phyloP scores from a whole-genome alignment of 2,329 filamentous ascomycete genomes.

The Alternaria postmessia region DNA sequence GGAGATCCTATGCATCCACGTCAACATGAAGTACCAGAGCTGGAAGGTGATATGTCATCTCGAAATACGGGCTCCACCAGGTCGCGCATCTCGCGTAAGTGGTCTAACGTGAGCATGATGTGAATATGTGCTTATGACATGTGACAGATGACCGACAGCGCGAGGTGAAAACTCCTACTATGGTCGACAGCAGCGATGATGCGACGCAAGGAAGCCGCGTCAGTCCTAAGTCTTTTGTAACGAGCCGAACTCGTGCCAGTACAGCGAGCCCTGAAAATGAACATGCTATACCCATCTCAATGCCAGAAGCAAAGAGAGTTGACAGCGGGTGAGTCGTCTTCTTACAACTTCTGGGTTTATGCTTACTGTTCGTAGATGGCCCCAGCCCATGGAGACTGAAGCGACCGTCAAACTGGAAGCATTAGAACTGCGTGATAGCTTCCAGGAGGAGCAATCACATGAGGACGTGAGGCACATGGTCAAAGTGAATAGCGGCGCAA shows the following conservation, averaged over 20 bases:
- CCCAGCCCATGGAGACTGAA: slow-evolving; percentile 28
- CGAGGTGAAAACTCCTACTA: slow-evolving; percentile 32
- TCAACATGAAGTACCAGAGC: slow-evolving; percentile 36
- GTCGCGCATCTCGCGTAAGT: slow-evolving; percentile 41
- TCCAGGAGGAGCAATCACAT: slow-evolving; percentile 8
- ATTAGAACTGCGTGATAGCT: slow-evolving; percentile 29
- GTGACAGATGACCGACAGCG: slow-evolving; percentile 38
- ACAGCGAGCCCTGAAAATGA: slow-evolving; percentile 21
- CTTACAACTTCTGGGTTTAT: neutral
- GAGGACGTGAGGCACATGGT: slow-evolving; percentile 17
- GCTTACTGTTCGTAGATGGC: slow-evolving; percentile 20
- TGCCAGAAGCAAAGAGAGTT: slow-evolving; percentile 3
- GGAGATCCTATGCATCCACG: slow-evolving; percentile 41
- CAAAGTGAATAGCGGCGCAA: slow-evolving; percentile 18
- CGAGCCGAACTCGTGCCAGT: slow-evolving; percentile 32
- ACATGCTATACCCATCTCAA: slow-evolving; percentile 5
- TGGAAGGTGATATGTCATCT: slow-evolving; percentile 44
- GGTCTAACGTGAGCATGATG: neutral
- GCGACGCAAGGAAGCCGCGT: slow-evolving; percentile 33
- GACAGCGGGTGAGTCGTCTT: slow-evolving; percentile 10
- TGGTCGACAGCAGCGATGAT: slow-evolving; percentile 32
- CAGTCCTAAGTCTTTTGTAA: slow-evolving; percentile 37
- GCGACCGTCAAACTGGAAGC: slow-evolving; percentile 30
- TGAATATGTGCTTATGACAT: neutral
- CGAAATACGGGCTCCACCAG: slow-evolving; percentile 39